A percentile compares a stretch with the other conserved stretches of the same genome.
Evolutionary conservation across 148 eudicot genomes (phyloP).

Genomic region (Vaccinium vitisidaea): DNA sequence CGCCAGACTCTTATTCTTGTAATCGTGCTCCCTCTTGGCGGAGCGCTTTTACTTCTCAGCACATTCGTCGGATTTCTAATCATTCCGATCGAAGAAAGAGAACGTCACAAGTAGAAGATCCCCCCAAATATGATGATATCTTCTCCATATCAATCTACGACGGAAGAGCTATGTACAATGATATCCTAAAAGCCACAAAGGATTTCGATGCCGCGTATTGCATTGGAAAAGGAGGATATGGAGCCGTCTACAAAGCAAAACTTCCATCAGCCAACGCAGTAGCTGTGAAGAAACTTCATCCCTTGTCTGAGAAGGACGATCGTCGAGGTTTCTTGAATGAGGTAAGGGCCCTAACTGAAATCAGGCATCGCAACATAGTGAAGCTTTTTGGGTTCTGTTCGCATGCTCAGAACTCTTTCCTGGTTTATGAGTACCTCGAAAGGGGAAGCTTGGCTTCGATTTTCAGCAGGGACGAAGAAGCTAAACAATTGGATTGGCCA

Average conservation of each 20-base stretch:
- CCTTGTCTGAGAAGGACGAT: constrained; percentile 14
- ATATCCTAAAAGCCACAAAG: constrained; percentile 39
- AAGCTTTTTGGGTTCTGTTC: constrained; percentile 41
- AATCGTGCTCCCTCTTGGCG: not conserved
- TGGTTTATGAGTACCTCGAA: constrained; percentile 34
- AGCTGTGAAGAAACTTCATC: constrained; percentile 43
- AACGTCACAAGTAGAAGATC: not conserved
- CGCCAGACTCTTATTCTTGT: constrained; percentile 3
- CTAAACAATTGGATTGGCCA: not conserved
- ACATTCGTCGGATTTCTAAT: not conserved
- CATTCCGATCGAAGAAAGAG: not conserved
- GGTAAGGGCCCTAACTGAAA: constrained; percentile 32
- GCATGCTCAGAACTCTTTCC: constrained; percentile 23
- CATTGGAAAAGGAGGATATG: constrained; percentile 37
- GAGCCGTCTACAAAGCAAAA: constrained; percentile 46
- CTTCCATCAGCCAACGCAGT: constrained; percentile 32
- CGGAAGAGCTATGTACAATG: constrained; percentile 28
- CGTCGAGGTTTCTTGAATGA: constrained; percentile 28
- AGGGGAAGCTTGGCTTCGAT: constrained; percentile 14
- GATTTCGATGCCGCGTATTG: constrained; percentile 27
- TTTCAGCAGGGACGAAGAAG: not conserved
- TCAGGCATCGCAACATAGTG: constrained; percentile 42
- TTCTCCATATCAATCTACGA: constrained; percentile 21
- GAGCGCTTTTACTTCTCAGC: not conserved
- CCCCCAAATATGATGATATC: constrained; percentile 16